Percentiles rank a stretch among this genome's conserved stretches.
These are phyloP conservation scores for Suillus clintonianus DNA, from an alignment of 768 basidiomycete species.

Conservation along the genomic window DNA sequence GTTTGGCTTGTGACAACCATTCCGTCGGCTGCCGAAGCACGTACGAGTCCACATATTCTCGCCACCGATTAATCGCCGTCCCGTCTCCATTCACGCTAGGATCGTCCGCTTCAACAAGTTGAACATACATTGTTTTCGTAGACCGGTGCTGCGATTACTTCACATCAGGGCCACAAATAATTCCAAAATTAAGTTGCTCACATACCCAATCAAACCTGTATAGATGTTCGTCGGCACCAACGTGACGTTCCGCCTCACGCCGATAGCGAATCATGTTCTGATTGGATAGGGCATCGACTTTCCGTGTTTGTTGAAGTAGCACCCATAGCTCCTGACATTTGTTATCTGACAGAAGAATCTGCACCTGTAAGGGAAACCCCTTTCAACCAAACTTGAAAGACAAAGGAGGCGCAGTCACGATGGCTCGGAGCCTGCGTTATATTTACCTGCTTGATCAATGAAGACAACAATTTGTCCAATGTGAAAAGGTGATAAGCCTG, in stretches of 20 bases:
- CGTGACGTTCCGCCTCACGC: slow-evolving; percentile 75
- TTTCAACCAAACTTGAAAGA: slow-evolving; percentile 2
- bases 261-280: slow-evolving; percentile 78
- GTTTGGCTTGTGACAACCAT: slow-evolving; percentile 52
- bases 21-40: slow-evolving; percentile 72
- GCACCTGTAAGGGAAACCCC: slow-evolving; percentile 56
- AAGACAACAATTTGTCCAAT: slow-evolving; percentile 87
- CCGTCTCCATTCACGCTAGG: slow-evolving; percentile 62
- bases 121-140: slow-evolving; percentile 57
- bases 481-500: slow-evolving; percentile 94
- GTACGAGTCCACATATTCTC: slow-evolving; percentile 73
- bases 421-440: neutral
- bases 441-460: slow-evolving; percentile 88
- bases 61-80: slow-evolving; percentile 58
- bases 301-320: slow-evolving; percentile 67
- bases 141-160: slow-evolving; percentile 49
- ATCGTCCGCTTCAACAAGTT: slow-evolving; percentile 62
- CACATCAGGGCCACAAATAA: slow-evolving; percentile 5
- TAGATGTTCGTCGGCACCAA: slow-evolving; percentile 73
- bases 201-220: slow-evolving; percentile 82
- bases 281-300: slow-evolving; percentile 49
- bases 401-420: neutral
- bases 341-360: slow-evolving; percentile 80
- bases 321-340: slow-evolving; percentile 87
- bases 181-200: slow-evolving; percentile 18